Evolutionary conservation across 2,329 filamentous ascomycete species (phyloP), one percentile per base, ranked within the genome.

Genomic region (Esteya vermicola): DNA sequence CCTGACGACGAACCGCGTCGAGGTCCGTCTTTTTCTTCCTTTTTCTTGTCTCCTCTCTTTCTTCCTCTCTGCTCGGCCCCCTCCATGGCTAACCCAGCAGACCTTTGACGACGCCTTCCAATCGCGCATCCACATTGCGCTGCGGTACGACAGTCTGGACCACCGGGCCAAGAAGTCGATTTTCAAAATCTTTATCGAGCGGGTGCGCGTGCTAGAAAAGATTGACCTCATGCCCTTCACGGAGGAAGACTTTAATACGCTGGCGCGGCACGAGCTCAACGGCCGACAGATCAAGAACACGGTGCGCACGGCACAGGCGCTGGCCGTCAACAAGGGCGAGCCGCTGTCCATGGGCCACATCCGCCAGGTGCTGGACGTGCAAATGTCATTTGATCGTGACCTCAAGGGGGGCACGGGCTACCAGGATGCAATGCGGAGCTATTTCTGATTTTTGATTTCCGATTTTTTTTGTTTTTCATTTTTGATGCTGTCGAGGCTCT

Each of bases 101-200:
- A 47, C 83, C 0, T 93, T 94, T 51, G 86, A 94, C 50, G 84
- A 91, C 45, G 86, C 86, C 1, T 93, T 93, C 65, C 82, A 91
- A 54, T 84, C 78, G 9, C 75, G 86, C 20, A 93, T 93, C 45
- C 85, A 93, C 56, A 79, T 93, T 50, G 83, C 85, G 0, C 65
- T 94, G 9, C 71, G 81, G 22, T 94, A 93, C 58, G 81, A 82
- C 30, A 75, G 81, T 36, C 68, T 93, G 9, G 77, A 76, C 30
- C 57, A 62, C 6, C 79, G 80, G 51, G 85, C 85, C 10, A 81
- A 82, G 60, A 78, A 77, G 50, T 70, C 75, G 44, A 82, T 94
- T 34, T 93, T 89, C 75, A 78, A 78, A 58, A 79, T 86, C 60
- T 93, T 93, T 58, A 65, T 94, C 30, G 75, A 81, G 43, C 74